phyloP scores from a whole-genome alignment of 2,329 filamentous ascomycete genomes.

The Penicillium sp. region DNA sequence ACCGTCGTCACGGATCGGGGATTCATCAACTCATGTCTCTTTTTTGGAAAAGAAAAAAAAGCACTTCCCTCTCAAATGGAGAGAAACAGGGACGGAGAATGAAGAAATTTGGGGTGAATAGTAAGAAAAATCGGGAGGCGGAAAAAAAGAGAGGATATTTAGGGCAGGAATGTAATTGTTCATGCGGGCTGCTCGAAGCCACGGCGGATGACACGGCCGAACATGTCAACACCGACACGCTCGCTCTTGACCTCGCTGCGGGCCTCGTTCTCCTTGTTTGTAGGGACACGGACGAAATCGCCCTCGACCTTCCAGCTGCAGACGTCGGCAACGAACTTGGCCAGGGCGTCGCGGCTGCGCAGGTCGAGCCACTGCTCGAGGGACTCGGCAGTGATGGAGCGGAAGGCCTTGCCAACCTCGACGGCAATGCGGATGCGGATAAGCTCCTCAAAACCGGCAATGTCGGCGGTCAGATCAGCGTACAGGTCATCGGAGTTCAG shows the following conservation, averaged over 20 bases:
- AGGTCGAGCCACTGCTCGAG: slow-evolving; percentile 79
- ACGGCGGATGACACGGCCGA: slow-evolving; percentile 73
- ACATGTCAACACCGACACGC: slow-evolving; percentile 70
- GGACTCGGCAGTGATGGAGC: slow-evolving; percentile 71
- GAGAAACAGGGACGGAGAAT: slow-evolving; percentile 25
- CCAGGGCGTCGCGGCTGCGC: slow-evolving; percentile 66
- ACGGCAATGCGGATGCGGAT: slow-evolving; percentile 89
- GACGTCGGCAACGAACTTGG: slow-evolving; percentile 82
- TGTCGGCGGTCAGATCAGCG: slow-evolving; percentile 92
- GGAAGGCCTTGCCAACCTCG: slow-evolving; percentile 80
- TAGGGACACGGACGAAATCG: slow-evolving; percentile 73
- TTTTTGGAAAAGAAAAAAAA: slow-evolving; percentile 17
- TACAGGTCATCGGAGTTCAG: slow-evolving; percentile 94
- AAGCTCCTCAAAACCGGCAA: slow-evolving; percentile 91
- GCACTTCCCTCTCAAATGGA: slow-evolving; percentile 17
- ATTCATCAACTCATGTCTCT: slow-evolving; percentile 39
- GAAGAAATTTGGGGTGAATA: slow-evolving; percentile 18
- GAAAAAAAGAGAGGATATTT: slow-evolving; percentile 23
- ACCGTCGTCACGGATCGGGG: slow-evolving; percentile 34
- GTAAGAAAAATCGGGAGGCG: slow-evolving; percentile 14
- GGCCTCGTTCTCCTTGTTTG: slow-evolving; percentile 97
- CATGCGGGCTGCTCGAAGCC: slow-evolving; percentile 83
- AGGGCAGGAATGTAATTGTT: slow-evolving; percentile 25
- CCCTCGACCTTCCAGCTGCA: slow-evolving; percentile 82
- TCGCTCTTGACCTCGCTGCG: slow-evolving; percentile 95